These are phyloP conservation scores for Pleurotus ostreatus DNA, from an alignment of 768 basidiomycete genomes.

Conservation along the genomic window DNA sequence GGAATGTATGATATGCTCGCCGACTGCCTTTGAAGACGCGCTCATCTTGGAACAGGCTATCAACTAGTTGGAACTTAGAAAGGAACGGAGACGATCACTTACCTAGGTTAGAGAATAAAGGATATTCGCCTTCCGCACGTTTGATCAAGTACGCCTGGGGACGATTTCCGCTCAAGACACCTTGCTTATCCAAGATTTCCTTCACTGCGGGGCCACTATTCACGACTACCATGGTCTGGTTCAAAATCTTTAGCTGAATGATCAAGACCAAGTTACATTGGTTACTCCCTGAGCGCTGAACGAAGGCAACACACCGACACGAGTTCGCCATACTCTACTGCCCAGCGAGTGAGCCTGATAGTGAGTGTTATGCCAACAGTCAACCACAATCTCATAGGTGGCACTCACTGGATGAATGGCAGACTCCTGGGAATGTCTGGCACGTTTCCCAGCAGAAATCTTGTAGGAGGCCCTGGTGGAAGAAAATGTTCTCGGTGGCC, in stretches of 20 bases:
- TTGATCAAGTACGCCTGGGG: conserved; percentile 16
- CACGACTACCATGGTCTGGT: conserved; percentile 20
- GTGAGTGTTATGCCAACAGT: background rate
- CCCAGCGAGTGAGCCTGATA: background rate
- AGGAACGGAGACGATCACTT: background rate
- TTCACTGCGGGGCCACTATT: conserved; percentile 15
- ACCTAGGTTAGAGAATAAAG: conserved; percentile 7
- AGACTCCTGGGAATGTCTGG: background rate
- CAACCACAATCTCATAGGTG: background rate
- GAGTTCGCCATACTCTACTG: background rate
- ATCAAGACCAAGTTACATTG: too few species aligned
- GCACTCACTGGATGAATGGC: background rate
- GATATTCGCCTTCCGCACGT: conserved; percentile 12
- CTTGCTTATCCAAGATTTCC: conserved; percentile 21
- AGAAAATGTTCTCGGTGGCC: too few species aligned
- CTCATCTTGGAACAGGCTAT: conserved; percentile 6
- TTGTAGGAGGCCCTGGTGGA: background rate
- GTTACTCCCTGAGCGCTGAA: too few species aligned
- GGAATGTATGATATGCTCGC: conserved; percentile 12
- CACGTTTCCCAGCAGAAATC: background rate
- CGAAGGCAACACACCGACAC: background rate
- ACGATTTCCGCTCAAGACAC: conserved; percentile 14
- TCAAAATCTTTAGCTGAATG: conserved; percentile 13
- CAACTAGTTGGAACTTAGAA: background rate
- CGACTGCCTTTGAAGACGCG: conserved; percentile 18